Percentiles rank a stretch among this genome's conserved stretches.
Evolutionary conservation across 192 early-diverging fungal species (phyloP).

Genomic region (Coemansia sp.): DNA sequence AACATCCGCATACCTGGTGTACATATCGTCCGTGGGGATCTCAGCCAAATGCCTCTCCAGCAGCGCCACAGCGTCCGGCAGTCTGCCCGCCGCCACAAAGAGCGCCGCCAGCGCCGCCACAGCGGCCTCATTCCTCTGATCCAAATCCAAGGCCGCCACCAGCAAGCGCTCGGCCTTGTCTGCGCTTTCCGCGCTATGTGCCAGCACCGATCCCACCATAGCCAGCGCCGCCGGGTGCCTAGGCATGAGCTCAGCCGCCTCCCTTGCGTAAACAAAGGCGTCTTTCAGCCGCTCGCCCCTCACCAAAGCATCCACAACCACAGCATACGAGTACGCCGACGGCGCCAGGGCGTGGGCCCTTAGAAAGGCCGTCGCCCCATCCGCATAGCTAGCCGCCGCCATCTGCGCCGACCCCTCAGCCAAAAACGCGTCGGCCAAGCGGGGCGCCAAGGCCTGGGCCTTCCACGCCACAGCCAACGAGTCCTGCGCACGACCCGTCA

Average conservation of each 20-base stretch:
- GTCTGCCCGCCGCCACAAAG: slow-evolving; percentile 19
- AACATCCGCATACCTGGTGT: slow-evolving; percentile 49
- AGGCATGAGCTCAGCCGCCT: slow-evolving; percentile 46
- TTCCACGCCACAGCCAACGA: slow-evolving; percentile 53
- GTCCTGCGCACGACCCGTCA: slow-evolving; percentile 36
- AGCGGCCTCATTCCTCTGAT: slow-evolving; percentile 32
- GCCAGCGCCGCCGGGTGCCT: slow-evolving; percentile 34
- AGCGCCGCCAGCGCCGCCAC: slow-evolving; percentile 47
- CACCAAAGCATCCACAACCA: slow-evolving; percentile 30
- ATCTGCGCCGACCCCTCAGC: slow-evolving; percentile 46
- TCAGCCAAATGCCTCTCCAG: slow-evolving; percentile 38
- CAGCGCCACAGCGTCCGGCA: slow-evolving; percentile 23
- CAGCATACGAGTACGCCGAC: slow-evolving; percentile 28
- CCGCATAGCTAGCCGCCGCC: slow-evolving; percentile 23
- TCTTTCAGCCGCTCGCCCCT: slow-evolving; percentile 34
- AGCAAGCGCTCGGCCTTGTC: slow-evolving; percentile 42
- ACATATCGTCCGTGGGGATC: slow-evolving; percentile 49
- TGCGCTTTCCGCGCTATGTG: slow-evolving; percentile 46
- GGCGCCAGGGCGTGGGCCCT: slow-evolving; percentile 36
- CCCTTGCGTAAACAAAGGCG: slow-evolving; percentile 50
- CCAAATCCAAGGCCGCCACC: slow-evolving; percentile 26
- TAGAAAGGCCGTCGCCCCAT: slow-evolving; percentile 31
- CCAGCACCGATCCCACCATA: slow-evolving; percentile 41
- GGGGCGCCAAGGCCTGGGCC: slow-evolving; percentile 45
- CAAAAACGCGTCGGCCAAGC: slow-evolving; percentile 30